Conservation (phyloP, 306 rosid species). For the Argentina anserina region DNA sequence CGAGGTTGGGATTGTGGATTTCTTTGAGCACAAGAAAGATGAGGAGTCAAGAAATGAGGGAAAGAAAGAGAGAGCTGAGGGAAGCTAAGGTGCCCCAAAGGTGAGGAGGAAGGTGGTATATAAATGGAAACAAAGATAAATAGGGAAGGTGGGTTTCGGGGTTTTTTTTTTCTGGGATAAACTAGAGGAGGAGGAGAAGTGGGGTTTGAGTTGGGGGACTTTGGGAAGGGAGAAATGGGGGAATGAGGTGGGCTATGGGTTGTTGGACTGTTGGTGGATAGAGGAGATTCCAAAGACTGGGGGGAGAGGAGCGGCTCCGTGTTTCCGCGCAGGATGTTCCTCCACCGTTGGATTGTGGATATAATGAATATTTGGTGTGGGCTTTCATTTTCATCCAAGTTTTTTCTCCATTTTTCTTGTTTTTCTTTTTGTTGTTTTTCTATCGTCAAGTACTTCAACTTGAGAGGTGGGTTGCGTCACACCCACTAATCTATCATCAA, state of each 20-base stretch:
- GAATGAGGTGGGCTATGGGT: not conserved
- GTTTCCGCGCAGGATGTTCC: slow-evolving; percentile 96
- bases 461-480: not conserved
- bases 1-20: not conserved
- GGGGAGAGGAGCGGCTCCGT: slow-evolving; percentile 94
- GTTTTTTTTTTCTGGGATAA: not conserved
- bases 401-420: not conserved
- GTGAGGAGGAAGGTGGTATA: slow-evolving; percentile 7
- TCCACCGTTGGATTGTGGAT: slow-evolving; percentile 75
- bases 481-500: not conserved
- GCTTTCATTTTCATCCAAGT: not conserved
- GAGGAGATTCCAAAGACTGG: slow-evolving; percentile 70
- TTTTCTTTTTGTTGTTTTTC: not conserved
- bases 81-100: not conserved
- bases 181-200: slow-evolving; percentile 3
- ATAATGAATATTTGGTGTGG: not conserved
- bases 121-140: slow-evolving; percentile 1
- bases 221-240: not conserved
- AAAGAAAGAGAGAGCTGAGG: not conserved
- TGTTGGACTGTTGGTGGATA: too few relatives aligned
- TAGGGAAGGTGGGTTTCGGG: not conserved
- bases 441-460: not conserved
- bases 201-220: slow-evolving; percentile 1
- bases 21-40: slow-evolving; percentile 30
- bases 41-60: not conserved